Conservation (phyloP, 345 rosid genomes). For the Fremontodendron californicum region DNA sequence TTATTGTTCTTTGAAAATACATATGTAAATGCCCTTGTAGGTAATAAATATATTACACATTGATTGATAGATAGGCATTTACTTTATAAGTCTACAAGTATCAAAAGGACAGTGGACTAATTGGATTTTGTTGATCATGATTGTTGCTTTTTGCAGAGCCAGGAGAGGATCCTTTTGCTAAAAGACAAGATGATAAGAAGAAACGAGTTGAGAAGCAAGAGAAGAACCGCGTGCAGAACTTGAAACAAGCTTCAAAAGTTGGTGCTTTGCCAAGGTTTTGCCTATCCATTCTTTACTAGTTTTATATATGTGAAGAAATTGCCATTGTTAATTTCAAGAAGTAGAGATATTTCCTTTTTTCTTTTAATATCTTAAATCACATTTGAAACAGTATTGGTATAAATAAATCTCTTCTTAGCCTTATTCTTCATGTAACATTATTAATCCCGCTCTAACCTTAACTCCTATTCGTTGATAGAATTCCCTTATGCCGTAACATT, state of each 20-base stretch:
- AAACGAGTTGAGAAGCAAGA: conserved; percentile 73
- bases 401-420: background rate
- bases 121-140: background rate
- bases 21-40: background rate
- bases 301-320: background rate
- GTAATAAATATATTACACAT: background rate
- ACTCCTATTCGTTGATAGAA: background rate
- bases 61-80: background rate
- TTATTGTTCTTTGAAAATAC: background rate
- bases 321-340: background rate
- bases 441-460: background rate
- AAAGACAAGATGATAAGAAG: conserved; percentile 68
- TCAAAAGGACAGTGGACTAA: background rate
- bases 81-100: background rate
- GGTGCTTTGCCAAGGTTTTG: conserved; percentile 87
- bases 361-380: background rate
- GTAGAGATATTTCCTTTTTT: background rate
- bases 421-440: background rate
- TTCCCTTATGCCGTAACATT: background rate
- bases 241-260: conserved; percentile 70
- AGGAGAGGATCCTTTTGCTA: conserved; percentile 87
- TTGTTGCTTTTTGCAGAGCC: conserved; percentile 45
- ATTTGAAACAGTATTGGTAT: background rate
- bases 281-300: background rate
- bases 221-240: conserved; percentile 62